These are phyloP conservation scores for Cornus controversa DNA, from an alignment of 148 eudicot genomes.

Conservation along the genomic window DNA sequence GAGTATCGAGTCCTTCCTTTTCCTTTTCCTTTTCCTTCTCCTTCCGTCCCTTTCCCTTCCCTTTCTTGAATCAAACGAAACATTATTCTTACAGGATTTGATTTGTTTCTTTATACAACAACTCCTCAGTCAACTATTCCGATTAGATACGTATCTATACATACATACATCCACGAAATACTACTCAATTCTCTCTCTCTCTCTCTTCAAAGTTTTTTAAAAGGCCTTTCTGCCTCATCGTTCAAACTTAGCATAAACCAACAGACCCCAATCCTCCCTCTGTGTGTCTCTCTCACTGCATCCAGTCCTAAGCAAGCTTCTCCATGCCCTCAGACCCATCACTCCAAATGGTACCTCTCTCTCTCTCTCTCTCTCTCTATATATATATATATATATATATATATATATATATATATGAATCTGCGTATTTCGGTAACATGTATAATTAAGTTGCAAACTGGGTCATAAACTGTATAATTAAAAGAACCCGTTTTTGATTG, in stretches of 20 bases:
- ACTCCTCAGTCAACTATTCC: neutral
- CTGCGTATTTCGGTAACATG: neutral
- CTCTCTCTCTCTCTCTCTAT: constrained; percentile 12
- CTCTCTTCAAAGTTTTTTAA: neutral
- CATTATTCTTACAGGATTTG: too few relatives aligned
- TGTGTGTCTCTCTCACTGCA: neutral
- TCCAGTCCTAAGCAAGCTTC: neutral
- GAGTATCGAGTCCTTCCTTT: too few relatives aligned
- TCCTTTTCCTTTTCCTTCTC: too few relatives aligned
- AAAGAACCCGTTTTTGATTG: too few relatives aligned
- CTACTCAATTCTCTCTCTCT: neutral
- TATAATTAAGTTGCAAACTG: too few relatives aligned
- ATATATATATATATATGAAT: neutral
- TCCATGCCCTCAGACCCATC: neutral
- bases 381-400: neutral
- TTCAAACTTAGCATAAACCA: neutral
- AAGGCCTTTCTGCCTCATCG: neutral
- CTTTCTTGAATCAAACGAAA: too few relatives aligned
- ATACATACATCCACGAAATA: neutral
- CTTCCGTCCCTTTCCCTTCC: too few relatives aligned
- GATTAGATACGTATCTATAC: neutral
- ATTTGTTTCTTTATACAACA: too few relatives aligned
- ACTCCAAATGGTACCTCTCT: constrained; percentile 3
- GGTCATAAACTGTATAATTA: too few relatives aligned
- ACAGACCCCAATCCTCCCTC: neutral